phyloP scores from a whole-genome alignment of 2,329 filamentous ascomycete genomes.

The Hortaea sp. region DNA sequence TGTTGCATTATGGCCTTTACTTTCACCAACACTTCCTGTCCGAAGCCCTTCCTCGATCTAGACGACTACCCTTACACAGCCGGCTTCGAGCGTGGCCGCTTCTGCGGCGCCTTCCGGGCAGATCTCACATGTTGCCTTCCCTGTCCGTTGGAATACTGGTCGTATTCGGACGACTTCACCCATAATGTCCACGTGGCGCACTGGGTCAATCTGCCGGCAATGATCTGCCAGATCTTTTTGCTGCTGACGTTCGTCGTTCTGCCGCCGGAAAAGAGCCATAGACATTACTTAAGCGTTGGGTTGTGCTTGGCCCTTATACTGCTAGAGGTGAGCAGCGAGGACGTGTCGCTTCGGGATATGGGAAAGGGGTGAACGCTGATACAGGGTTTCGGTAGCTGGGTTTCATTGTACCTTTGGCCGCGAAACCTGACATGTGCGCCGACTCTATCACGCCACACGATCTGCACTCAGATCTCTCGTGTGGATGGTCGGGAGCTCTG shows the following conservation, averaged over 20 bases:
- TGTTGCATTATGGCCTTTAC: too few species aligned
- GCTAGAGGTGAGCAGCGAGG: constrained; percentile 22
- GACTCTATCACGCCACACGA: constrained; percentile 87
- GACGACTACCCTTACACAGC: constrained; percentile 5
- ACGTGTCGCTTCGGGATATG: not conserved
- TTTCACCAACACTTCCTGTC: constrained; percentile 2
- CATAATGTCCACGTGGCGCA: constrained; percentile 61
- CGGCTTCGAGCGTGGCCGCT: constrained; percentile 31
- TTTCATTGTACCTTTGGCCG: constrained; percentile 78
- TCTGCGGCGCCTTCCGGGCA: constrained; percentile 38
- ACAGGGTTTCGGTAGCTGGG: constrained; percentile 46
- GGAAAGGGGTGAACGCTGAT: not conserved
- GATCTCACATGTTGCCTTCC: constrained; percentile 70
- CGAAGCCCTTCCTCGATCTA: constrained; percentile 8
- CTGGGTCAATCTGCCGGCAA: constrained; percentile 67
- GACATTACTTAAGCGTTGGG: constrained; percentile 55
- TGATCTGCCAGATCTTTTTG: constrained; percentile 63
- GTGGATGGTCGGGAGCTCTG: constrained; percentile 78
- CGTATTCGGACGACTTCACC: constrained; percentile 47
- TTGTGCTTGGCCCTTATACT: constrained; percentile 31
- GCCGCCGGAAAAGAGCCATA: constrained; percentile 68
- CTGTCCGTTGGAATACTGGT: constrained; percentile 75
- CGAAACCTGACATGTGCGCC: constrained; percentile 69
- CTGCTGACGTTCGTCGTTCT: constrained; percentile 70
- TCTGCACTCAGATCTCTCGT: constrained; percentile 72